Evolutionary conservation across 2,329 filamentous ascomycete genomes (phyloP).

Genomic region (Botrytis aclada): DNA sequence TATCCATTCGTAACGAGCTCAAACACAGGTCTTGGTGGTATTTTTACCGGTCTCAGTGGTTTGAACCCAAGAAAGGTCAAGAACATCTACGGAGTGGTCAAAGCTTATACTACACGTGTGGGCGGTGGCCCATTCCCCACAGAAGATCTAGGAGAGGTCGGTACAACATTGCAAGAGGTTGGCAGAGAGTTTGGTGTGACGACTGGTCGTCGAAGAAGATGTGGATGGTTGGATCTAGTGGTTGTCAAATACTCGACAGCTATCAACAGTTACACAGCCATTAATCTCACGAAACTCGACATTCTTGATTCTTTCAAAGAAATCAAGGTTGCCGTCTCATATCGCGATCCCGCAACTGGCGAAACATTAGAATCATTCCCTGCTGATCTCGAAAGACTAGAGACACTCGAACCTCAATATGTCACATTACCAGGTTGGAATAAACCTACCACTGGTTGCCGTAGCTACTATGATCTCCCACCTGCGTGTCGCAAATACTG

Average conservation of each 20-base stretch:
- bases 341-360: conserved; percentile 50
- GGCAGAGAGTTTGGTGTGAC: conserved; percentile 43
- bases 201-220: conserved; percentile 59
- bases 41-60: conserved; percentile 59
- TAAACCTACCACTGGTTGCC: conserved; percentile 60
- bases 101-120: conserved; percentile 49
- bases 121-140: conserved; percentile 65
- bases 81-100: conserved; percentile 63
- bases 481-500: conserved; percentile 17
- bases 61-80: conserved; percentile 59
- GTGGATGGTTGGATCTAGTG: conserved; percentile 57
- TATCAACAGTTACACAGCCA: conserved; percentile 39
- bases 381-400: conserved; percentile 57
- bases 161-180: conserved; percentile 48
- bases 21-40: conserved; percentile 50
- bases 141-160: conserved; percentile 49
- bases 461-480: conserved; percentile 3
- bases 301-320: conserved; percentile 71
- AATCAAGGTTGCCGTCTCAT: conserved; percentile 72
- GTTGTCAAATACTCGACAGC: conserved; percentile 54
- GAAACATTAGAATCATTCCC: conserved; percentile 60
- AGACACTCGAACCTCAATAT: conserved; percentile 42
- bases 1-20: conserved; percentile 45
- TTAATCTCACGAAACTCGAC: conserved; percentile 63
- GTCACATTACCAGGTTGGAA: conserved; percentile 69